Evolutionary conservation across 1,139 yeast genomes (phyloP), one percentile per base, ranked within the genome.

Genomic region (Blastobotrys malaysiensis): DNA sequence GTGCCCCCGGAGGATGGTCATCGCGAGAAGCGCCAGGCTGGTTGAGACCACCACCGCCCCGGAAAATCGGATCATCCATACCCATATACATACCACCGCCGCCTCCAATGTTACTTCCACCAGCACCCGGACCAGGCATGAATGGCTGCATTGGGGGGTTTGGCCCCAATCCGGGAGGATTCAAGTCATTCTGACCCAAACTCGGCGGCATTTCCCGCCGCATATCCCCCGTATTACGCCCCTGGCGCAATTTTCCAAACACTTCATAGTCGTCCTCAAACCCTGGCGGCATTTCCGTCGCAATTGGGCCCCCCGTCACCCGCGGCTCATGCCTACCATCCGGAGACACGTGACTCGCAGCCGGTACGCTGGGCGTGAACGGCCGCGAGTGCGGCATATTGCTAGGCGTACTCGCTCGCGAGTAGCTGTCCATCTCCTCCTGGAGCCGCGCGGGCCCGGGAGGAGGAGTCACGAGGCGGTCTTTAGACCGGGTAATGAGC

Each of bases 251-350:
- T 13, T 20, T 22, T 44, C 52, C 50, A 49, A 44, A 24, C 52
- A 78, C 69, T 60, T 79, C 79, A 59, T 78, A 77, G 61, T 81
- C 85, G 63, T 81, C 84, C 46, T 81, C 85, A 64, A 81, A 81
- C 19, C 76, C 79, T 1, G 85, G 85, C 68, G 77, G 77, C 58
- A 53, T 56, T 26, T 76, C 81, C 20, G 59, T 26, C 14, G 49
- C 4, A 11, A 31, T 11, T 3, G 39, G 39, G 16, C 39, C 39
- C 7, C 39, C 39, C 16, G 39, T 3, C 6, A 31, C 3, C 16
- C 39, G 44, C 6, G 48, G 48, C 31, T 13, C 21, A 4, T 43
- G 43, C 13, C 22, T 31, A 2, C 55, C 20, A 9, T 19, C 20
- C 13, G 51, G 46, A 13, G 53, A 14, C 1, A 47, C 11, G 14